A percentile compares a stretch with the other conserved stretches of the same genome.
phyloP scores from a whole-genome alignment of 1,284 basidiomycete genomes.

The Cutaneotrichosporon cavernicola region DNA sequence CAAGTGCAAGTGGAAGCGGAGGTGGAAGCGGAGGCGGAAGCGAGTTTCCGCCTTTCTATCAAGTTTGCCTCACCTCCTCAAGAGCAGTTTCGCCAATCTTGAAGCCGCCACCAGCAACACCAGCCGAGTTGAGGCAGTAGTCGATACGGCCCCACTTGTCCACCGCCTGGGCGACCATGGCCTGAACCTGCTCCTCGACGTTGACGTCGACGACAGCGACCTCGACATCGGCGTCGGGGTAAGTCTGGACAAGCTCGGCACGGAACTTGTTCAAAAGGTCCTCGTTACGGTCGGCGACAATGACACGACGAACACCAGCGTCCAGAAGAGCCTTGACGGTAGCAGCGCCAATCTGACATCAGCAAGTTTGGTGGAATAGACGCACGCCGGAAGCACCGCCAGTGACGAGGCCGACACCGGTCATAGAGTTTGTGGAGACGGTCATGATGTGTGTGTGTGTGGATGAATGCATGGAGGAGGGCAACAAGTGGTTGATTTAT shows the following conservation, averaged over 20 bases:
- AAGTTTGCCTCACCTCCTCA: constrained; percentile 17
- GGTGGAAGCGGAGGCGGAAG: too few species aligned
- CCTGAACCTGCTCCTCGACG: constrained; percentile 19
- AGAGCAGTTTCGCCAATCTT: constrained; percentile 10
- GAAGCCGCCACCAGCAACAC: constrained; percentile 27
- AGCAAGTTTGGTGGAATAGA: neutral
- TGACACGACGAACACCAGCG: constrained; percentile 15
- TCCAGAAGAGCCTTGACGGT: constrained; percentile 17
- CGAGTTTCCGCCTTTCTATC: too few species aligned
- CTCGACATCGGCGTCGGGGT: constrained; percentile 10
- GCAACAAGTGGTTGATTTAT: neutral
- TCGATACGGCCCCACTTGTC: constrained; percentile 36
- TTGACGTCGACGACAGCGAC: constrained; percentile 21
- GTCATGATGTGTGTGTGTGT: neutral
- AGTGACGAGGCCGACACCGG: constrained; percentile 29
- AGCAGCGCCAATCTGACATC: constrained; percentile 18
- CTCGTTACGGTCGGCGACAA: constrained; percentile 15
- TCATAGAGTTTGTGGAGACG: neutral
- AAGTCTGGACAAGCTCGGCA: constrained; percentile 3
- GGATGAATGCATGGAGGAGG: too few species aligned
- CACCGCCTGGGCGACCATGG: constrained; percentile 15
- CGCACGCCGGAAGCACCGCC: constrained; percentile 29
- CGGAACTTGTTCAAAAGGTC: constrained; percentile 15
- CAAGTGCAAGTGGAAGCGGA: too few species aligned
- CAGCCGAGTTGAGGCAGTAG: constrained; percentile 41